Base-by-base conservation (phyloP, 495 filamentous ascomycete species). In the Trichoderma virens region DNA sequence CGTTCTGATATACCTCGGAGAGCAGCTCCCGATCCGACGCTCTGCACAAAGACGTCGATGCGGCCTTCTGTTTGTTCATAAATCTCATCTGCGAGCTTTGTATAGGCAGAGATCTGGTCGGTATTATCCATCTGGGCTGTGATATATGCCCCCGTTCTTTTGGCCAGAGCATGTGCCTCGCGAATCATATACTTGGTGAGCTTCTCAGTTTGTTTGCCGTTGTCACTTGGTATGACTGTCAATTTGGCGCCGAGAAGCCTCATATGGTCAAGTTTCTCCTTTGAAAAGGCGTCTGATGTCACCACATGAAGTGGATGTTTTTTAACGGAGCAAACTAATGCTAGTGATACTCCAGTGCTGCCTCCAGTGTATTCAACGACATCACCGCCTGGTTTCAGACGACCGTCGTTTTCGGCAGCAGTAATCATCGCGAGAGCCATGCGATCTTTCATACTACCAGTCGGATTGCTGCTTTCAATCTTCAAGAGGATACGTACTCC, bases 221-320 rank as follows among this genome's bases (percentile, higher is more conserved):
- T 62, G n/a, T 62, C 38, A n/a, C 61, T 62, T 6, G 61, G 61
- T 6, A 47, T 45, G 6, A 62, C 20, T 8, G 61, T 62, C 61
- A 62, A 45, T 7, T 13, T 25, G 25, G 61, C 61, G 5, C 61
- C 61, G 30, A 62, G 61, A 30, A 62, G 61, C 38, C 61, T 39
- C 61, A 62, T 62, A 47, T 62, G 61, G 61, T 62, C 38, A 8
- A 62, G 38, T 23, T 62, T 62, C 30, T 62, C 61, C 30, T 62
- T 31, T 3, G 61, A 47, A n/a, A 62, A 62, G 20, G 61, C 61
- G n/a, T 62, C 61, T n/a, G 61, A 62, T 8, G 61, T 41, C 14
- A 62, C 61, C 1, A 62, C 23, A 28, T 62, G 43, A 18, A 62
- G 38, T 31, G 61, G 38, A 28, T 62, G 38, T 3, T 28, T 30